Base-by-base conservation (phyloP, 371 early-diverging fungal species). In the Mucor ambiguus region DNA sequence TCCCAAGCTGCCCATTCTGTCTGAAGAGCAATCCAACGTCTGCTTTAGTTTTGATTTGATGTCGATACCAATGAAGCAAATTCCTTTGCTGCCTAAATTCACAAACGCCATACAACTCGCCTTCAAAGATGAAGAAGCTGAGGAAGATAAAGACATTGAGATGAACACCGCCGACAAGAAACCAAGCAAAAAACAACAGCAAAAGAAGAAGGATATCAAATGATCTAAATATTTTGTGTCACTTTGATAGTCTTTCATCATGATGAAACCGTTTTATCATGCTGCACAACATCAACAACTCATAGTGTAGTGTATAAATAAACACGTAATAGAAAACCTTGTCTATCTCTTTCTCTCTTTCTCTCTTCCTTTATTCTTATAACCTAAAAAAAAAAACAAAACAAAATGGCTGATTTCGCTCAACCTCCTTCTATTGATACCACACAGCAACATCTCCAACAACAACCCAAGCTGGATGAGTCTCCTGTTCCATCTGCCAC, bases 11-110 rank as follows among this genome's bases (percentile, higher is more conserved):
- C 94, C 94, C 1, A 66, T 71, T 30, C 81, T 92, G 6, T 80
- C 81, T 11, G 67, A 77, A 67, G 79, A 78, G 20, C 77, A 79
- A 20, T 78, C 72, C 20, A 68, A 76, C 29, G 86, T 91, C 20
- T 92, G 92, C n/a, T 82, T 92, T 52, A 91, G 92, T 63, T 93
- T 93, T 83, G 95, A 95, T 74, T 68, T 92, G 76, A 93, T 95
- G 95, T 69, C 86, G 6, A 79, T 93, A 4, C 70, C 71, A 6
- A 76, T 92, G 57, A 77, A 76, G 14, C 84, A 91, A 48, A 83
- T 93, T 30, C 73, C 74, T n/a, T 70, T 82, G 60, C 70, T 93
- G 58, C 86, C 90, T 2, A 85, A 82, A 66, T 90, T 72, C 60
- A 73, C 85, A 33, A 76, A 83, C 6, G 87, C 89, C 4, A 79